These are phyloP conservation scores for Puccinia horiana DNA, from an alignment of 1,284 basidiomycete genomes.

Conservation along the genomic window DNA sequence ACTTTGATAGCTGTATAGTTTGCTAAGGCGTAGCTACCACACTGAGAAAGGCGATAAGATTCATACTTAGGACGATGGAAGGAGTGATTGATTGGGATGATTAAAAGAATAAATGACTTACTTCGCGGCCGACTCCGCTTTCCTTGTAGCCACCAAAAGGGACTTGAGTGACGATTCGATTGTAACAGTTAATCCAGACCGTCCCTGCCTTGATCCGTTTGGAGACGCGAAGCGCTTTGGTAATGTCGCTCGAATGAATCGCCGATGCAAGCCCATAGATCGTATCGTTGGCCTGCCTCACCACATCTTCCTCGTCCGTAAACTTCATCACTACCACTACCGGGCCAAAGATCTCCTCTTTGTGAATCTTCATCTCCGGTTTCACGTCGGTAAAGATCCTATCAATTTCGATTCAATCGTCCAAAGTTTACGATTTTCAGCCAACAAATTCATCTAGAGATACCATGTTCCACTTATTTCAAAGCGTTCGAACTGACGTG, in stretches of 20 bases:
- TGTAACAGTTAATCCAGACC: constrained; percentile 76
- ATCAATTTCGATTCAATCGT: background rate
- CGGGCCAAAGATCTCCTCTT: constrained; percentile 68
- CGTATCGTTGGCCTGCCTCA: constrained; percentile 79
- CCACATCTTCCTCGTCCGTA: constrained; percentile 66
- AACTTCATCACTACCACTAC: constrained; percentile 67
- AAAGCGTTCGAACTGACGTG: constrained; percentile 46
- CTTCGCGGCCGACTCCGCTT: constrained; percentile 51
- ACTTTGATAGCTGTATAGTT: constrained; percentile 47
- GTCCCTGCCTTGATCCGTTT: constrained; percentile 80
- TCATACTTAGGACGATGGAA: background rate
- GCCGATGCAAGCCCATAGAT: constrained; percentile 81
- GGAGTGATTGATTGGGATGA: background rate
- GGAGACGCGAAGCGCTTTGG: constrained; percentile 72
- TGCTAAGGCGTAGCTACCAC: constrained; percentile 32
- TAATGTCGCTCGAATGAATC: constrained; percentile 79
- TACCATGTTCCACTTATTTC: background rate
- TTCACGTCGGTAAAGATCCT: constrained; percentile 64
- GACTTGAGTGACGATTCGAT: constrained; percentile 67
- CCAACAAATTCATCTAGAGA: background rate
- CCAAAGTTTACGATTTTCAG: background rate
- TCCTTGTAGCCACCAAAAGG: constrained; percentile 88
- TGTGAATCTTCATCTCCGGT: constrained; percentile 79
- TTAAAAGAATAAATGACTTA: background rate
- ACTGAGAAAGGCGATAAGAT: background rate